Evolutionary conservation across 2,329 filamentous ascomycete species (phyloP).

Genomic region (Leptodontidium sp.): DNA sequence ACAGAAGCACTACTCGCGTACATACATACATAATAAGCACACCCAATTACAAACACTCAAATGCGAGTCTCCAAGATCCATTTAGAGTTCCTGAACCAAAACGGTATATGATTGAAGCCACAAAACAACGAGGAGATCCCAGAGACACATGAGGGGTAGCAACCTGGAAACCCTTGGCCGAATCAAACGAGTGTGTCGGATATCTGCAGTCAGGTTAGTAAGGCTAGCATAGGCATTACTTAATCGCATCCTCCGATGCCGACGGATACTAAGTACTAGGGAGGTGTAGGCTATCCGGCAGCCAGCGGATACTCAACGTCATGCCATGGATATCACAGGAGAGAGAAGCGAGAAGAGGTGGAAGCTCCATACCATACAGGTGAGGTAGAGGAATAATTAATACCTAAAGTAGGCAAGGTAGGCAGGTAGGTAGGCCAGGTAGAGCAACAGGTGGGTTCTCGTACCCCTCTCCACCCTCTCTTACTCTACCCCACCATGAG

Average conservation of each 20-base stretch:
- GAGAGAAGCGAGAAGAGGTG: not conserved
- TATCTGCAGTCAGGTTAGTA: not conserved
- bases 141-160: not conserved
- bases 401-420: no score
- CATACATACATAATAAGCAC: not conserved
- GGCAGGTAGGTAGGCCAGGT: no score
- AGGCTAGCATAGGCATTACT: not conserved
- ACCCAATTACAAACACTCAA: no score
- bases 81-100: not conserved
- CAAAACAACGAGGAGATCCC: no score
- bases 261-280: no score
- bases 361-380: no score
- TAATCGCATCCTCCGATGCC: not conserved
- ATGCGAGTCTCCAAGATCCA: no score
- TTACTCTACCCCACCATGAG: slow-evolving; percentile 32
- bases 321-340: slow-evolving; percentile 11
- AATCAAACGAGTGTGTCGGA: not conserved
- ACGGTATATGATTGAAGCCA: slow-evolving; percentile 6
- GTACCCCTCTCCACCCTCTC: slow-evolving; percentile 11
- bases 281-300: slow-evolving; percentile 4
- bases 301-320: slow-evolving; percentile 14
- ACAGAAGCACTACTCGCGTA: not conserved
- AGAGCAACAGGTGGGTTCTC: no score
- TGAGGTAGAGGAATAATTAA: no score
- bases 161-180: not conserved